Conservation (phyloP, 768 basidiomycete genomes). For the Gloeopeniophorella convolvens region DNA sequence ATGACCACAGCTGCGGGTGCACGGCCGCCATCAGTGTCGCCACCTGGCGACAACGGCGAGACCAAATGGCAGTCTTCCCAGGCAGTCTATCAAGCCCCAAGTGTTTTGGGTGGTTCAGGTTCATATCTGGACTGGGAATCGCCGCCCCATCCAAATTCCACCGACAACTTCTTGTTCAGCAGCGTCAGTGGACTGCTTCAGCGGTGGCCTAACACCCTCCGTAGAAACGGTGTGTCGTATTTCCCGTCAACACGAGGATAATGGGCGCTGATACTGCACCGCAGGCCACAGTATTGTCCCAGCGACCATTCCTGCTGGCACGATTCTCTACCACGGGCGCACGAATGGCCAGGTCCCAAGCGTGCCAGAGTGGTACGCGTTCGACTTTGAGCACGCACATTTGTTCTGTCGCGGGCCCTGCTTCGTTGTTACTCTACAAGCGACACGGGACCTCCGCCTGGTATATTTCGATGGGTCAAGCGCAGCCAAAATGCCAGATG, state of each 20-base stretch:
- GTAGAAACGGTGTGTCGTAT: constrained; percentile 14
- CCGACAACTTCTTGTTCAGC: constrained; percentile 32
- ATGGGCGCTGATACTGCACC: background rate
- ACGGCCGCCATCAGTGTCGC: no score
- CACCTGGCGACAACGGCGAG: no score
- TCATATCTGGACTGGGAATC: constrained; percentile 12
- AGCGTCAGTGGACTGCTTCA: constrained; percentile 32
- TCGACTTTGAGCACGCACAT: constrained; percentile 17
- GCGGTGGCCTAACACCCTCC: constrained; percentile 33
- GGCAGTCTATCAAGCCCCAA: no score
- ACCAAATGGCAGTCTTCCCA: no score
- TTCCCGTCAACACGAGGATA: background rate
- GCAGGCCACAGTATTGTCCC: constrained; percentile 17
- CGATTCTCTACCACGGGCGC: constrained; percentile 20
- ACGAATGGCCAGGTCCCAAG: background rate
- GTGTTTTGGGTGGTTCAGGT: background rate
- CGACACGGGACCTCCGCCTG: constrained; percentile 15
- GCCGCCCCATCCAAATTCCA: constrained; percentile 25
- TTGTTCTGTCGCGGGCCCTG: constrained; percentile 4
- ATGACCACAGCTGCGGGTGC: no score
- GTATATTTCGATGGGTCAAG: constrained; percentile 17
- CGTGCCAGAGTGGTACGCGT: constrained; percentile 16
- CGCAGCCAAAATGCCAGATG: constrained; percentile 23
- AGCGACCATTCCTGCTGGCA: constrained; percentile 14
- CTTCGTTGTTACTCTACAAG: constrained; percentile 4